phyloP scores from a whole-genome alignment of 208 protist species.

The Porcisia deanei region DNA sequence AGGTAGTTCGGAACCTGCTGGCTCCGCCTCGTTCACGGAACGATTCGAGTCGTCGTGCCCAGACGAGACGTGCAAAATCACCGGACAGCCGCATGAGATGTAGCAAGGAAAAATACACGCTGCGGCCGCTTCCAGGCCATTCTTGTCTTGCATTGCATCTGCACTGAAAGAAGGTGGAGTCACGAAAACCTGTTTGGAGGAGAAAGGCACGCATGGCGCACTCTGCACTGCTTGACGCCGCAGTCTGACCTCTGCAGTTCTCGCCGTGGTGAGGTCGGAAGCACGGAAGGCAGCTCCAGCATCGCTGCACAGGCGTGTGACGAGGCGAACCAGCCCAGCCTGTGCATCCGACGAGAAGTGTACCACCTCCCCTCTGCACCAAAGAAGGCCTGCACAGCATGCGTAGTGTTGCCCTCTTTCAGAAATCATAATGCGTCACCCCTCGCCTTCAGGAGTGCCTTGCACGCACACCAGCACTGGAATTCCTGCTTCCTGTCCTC shows the following conservation, averaged over 20 bases:
- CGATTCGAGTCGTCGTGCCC: background rate
- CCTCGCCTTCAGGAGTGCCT: background rate
- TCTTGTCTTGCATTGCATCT: background rate
- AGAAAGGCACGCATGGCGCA: slow-evolving; percentile 9
- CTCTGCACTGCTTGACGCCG: background rate
- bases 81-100: slow-evolving; percentile 20
- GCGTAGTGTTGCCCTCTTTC: background rate
- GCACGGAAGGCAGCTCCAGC: background rate
- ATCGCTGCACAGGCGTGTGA: background rate
- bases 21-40: background rate
- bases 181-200: slow-evolving; percentile 13
- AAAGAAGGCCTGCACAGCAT: background rate
- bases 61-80: background rate
- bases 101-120: slow-evolving; percentile 23
- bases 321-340: slow-evolving; percentile 15
- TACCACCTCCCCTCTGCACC: slow-evolving; percentile 16
- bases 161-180: background rate
- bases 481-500: background rate
- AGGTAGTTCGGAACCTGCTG: background rate
- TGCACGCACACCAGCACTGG: background rate
- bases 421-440: background rate
- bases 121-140: background rate
- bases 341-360: slow-evolving; percentile 30
- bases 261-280: background rate
- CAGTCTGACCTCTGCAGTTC: background rate